These are phyloP conservation scores for Amanita fuliginea DNA, from an alignment of 768 basidiomycete genomes.

Conservation along the genomic window DNA sequence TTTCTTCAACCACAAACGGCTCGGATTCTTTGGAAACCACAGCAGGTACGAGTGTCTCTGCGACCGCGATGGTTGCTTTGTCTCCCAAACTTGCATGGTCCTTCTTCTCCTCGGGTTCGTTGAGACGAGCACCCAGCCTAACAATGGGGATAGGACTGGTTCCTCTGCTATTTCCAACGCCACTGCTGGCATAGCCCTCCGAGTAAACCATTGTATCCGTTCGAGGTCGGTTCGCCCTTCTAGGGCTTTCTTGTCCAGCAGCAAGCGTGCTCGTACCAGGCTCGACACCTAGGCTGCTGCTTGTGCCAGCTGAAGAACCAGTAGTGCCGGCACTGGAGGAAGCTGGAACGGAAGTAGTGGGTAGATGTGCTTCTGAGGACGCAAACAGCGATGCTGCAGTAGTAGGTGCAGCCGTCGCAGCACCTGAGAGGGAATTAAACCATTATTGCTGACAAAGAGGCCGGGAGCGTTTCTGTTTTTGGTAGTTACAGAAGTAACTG, in stretches of 20 bases:
- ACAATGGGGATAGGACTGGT: constrained; percentile 3
- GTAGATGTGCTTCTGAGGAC: background rate
- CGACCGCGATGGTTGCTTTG: background rate
- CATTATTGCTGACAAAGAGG: constrained; percentile 3
- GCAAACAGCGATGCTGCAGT: constrained; percentile 5
- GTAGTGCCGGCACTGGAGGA: background rate
- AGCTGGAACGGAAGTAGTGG: background rate
- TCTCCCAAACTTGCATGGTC: background rate
- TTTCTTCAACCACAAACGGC: background rate
- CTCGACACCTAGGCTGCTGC: background rate
- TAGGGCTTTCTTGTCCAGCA: constrained; percentile 25
- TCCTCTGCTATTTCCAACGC: background rate
- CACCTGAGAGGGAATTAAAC: constrained; percentile 1
- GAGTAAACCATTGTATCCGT: constrained; percentile 62
- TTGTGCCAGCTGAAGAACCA: background rate
- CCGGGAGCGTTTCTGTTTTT: background rate
- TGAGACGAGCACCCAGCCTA: constrained; percentile 19
- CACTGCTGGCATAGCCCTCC: background rate
- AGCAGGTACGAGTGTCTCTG: background rate
- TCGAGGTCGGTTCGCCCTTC: constrained; percentile 40
- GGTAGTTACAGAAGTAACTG: background rate
- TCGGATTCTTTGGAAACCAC: background rate
- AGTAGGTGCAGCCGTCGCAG: constrained; percentile 2
- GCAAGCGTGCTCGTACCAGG: constrained; percentile 15
- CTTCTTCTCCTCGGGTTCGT: constrained; percentile 19